phyloP scores from a whole-genome alignment of 441 rosid genomes.

The Pelargonium cotyledonis region DNA sequence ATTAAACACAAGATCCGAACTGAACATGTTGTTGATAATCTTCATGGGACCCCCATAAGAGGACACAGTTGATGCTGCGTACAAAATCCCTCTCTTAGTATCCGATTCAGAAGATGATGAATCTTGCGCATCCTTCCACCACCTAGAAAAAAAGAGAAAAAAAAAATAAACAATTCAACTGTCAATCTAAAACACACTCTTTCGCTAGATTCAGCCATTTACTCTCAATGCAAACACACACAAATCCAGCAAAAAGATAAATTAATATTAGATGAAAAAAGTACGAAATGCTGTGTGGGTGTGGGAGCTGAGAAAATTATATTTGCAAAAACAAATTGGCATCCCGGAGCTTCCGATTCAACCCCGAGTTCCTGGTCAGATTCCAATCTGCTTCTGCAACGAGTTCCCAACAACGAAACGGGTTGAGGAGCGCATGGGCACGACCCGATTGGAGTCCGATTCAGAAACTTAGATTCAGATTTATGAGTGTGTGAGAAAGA shows the following conservation, averaged over 20 bases:
- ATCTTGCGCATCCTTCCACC: conserved; percentile 87
- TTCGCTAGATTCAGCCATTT: conserved; percentile 1
- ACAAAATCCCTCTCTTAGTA: conserved; percentile 59
- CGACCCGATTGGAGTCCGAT: conserved; percentile 7
- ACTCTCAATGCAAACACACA: conserved; percentile 18
- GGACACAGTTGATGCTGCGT: conserved; percentile 55
- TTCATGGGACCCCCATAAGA: conserved; percentile 86
- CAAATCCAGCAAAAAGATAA: conserved; percentile 11
- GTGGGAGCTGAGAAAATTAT: not conserved
- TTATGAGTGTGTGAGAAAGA: conserved; percentile 10
- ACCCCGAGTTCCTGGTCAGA: not conserved
- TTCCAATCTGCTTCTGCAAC: not conserved
- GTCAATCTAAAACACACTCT: conserved; percentile 7
- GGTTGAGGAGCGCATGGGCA: not conserved
- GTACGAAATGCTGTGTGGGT: not conserved
- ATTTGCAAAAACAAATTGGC: not conserved
- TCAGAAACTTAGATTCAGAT: conserved; percentile 15
- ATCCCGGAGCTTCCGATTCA: conserved; percentile 4
- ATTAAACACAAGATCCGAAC: conserved; percentile 71
- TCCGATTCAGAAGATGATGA: conserved; percentile 39
- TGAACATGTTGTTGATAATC: conserved; percentile 83
- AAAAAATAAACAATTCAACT: not conserved
- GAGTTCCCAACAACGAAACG: not conserved
- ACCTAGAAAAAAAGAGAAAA: conserved; percentile 34
- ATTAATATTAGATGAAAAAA: not conserved